A percentile compares a stretch with the other conserved stretches of the same genome.
These are phyloP conservation scores for Pythium brachiatum DNA, from an alignment of 352 stramenopile species.

Conservation along the genomic window DNA sequence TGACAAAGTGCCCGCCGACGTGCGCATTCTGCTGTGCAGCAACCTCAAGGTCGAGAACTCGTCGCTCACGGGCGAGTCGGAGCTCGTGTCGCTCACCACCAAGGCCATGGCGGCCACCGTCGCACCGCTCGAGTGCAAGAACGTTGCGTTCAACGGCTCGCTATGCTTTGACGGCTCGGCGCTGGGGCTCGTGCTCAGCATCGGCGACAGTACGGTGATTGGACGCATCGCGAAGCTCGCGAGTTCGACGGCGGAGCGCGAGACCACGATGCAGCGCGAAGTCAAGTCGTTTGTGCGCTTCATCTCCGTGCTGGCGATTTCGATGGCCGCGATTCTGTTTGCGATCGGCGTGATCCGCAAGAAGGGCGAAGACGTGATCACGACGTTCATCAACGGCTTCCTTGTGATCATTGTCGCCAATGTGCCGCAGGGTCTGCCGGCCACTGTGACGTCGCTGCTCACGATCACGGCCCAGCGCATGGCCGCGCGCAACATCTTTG, in stretches of 20 bases:
- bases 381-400: conserved; percentile 48
- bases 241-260: conserved; percentile 27
- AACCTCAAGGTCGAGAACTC: conserved; percentile 66
- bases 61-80: conserved; percentile 55
- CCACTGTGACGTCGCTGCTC: conserved; percentile 87
- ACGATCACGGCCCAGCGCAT: conserved; percentile 84
- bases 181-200: conserved; percentile 39
- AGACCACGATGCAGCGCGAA: conserved; percentile 49
- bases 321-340: conserved; percentile 36
- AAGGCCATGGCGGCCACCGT: conserved; percentile 26
- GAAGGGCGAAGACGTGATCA: conserved; percentile 32
- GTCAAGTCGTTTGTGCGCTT: conserved; percentile 48
- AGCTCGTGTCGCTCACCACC: conserved; percentile 36
- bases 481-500: conserved; percentile 82
- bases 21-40: conserved; percentile 43
- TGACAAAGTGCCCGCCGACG: conserved; percentile 52
- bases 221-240: conserved; percentile 48
- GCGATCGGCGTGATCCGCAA: conserved; percentile 35
- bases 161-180: conserved; percentile 45
- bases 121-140: conserved; percentile 41
- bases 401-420: conserved; percentile 55
- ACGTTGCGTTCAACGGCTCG: conserved; percentile 46
- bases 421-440: conserved; percentile 88
- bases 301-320: conserved; percentile 35
- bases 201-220: conserved; percentile 54